phyloP scores from a whole-genome alignment of 768 basidiomycete species.

The Collybiopsis luxurians region DNA sequence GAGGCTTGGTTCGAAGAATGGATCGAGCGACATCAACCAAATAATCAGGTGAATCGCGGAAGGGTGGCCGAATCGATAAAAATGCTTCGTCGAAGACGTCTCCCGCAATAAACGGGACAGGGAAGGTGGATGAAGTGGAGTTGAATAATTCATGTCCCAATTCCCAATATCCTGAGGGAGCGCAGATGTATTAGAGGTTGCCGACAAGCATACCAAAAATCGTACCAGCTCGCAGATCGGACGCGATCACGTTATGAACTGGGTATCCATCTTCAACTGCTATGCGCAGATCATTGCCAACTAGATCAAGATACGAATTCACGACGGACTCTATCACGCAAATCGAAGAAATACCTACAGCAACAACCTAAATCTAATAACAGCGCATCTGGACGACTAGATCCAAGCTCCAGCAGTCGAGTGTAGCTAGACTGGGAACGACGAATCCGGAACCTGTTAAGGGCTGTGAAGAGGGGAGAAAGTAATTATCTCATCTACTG shows the following conservation, averaged over 20 bases:
- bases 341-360: constrained; percentile 13
- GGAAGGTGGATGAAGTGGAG: constrained; percentile 35
- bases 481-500: too few relatives aligned
- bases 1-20: constrained; percentile 18
- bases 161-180: constrained; percentile 42
- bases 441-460: too few relatives aligned
- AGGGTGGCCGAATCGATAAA: constrained; percentile 21
- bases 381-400: too few relatives aligned
- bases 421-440: not conserved
- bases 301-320: too few relatives aligned
- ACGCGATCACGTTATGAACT: constrained; percentile 17
- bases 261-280: constrained; percentile 23
- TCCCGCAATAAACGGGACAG: constrained; percentile 41
- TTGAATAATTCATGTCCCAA: constrained; percentile 47
- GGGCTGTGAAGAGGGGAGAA: too few relatives aligned
- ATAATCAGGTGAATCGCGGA: not conserved
- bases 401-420: too few relatives aligned
- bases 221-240: constrained; percentile 21
- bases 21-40: too few relatives aligned
- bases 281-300: constrained; percentile 23
- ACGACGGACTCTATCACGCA: too few relatives aligned
- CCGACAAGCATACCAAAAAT: too few relatives aligned
- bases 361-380: constrained; percentile 25
- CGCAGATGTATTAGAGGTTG: too few relatives aligned
- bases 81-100: constrained; percentile 37